phyloP scores from a whole-genome alignment of 495 filamentous ascomycete genomes.

The Pyrenopolyporus hunteri region DNA sequence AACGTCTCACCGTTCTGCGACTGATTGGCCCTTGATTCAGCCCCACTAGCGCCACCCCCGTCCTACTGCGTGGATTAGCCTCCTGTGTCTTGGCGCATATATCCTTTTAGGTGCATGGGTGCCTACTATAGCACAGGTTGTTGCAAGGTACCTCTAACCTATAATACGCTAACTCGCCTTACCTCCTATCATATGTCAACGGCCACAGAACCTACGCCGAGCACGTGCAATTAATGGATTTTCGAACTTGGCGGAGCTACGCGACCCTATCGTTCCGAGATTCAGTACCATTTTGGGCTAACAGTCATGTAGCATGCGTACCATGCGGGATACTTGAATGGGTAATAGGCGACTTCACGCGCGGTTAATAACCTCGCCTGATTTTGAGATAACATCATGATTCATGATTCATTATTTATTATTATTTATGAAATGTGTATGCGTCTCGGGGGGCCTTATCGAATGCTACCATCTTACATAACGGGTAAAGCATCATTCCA shows the following conservation, averaged over 20 bases:
- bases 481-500: not conserved
- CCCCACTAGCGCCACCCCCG: conserved; percentile 22
- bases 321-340: not conserved
- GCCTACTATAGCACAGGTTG: too few species aligned
- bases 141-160: too few species aligned
- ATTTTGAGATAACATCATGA: too few species aligned
- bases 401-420: not conserved
- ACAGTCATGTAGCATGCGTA: not conserved
- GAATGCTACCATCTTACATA: too few species aligned
- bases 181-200: too few species aligned
- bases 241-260: conserved; percentile 25
- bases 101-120: conserved; percentile 17
- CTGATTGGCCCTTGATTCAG: conserved; percentile 24
- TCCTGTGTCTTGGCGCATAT: conserved; percentile 16
- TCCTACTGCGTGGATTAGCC: conserved; percentile 1
- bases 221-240: conserved; percentile 21
- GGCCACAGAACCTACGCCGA: too few species aligned
- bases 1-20: conserved; percentile 17
- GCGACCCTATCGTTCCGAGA: conserved; percentile 27
- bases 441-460: too few species aligned
- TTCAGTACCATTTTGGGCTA: conserved; percentile 5
- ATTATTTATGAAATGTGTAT: too few species aligned
- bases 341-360: too few species aligned
- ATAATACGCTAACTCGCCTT: too few species aligned
- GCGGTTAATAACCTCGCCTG: too few species aligned